phyloP scores from a whole-genome alignment of 257 asterid genomes.

The Nicotiana knightiana region DNA sequence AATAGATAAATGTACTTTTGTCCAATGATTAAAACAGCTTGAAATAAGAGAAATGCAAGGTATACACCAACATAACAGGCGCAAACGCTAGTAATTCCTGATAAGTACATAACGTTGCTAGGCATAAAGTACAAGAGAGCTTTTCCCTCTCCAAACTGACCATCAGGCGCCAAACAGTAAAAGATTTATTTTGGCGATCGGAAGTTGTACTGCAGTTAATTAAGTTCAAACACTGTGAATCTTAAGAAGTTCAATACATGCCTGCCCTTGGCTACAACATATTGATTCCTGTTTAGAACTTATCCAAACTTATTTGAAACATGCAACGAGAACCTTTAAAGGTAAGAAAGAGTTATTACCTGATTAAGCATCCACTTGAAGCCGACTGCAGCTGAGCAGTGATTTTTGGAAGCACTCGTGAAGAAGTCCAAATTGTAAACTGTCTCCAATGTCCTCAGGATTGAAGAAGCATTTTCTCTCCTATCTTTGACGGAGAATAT shows the following conservation, averaged over 20 bases:
- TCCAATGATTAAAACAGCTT: too few species aligned
- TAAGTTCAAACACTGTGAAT: neutral
- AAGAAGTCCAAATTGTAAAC: slow-evolving; percentile 78
- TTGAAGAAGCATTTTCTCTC: slow-evolving; percentile 59
- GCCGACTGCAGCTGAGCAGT: slow-evolving; percentile 90
- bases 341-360: slow-evolving; percentile 30
- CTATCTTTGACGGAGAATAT: slow-evolving; percentile 65
- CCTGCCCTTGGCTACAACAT: neutral
- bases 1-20: neutral
- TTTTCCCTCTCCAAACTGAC: neutral
- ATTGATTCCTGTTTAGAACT: neutral
- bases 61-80: too few species aligned
- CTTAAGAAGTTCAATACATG: neutral
- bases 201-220: neutral
- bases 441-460: slow-evolving; percentile 49
- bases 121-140: neutral
- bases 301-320: neutral
- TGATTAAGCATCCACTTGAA: slow-evolving; percentile 98
- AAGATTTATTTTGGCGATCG: neutral
- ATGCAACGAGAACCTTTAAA: neutral
- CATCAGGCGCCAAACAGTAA: neutral
- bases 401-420: slow-evolving; percentile 87
- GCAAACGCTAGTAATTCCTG: neutral
- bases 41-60: too few species aligned
- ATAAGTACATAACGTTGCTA: neutral